Base-by-base conservation (phyloP, 1,139 yeast genomes). In the Blastobotrys serpentis region DNA sequence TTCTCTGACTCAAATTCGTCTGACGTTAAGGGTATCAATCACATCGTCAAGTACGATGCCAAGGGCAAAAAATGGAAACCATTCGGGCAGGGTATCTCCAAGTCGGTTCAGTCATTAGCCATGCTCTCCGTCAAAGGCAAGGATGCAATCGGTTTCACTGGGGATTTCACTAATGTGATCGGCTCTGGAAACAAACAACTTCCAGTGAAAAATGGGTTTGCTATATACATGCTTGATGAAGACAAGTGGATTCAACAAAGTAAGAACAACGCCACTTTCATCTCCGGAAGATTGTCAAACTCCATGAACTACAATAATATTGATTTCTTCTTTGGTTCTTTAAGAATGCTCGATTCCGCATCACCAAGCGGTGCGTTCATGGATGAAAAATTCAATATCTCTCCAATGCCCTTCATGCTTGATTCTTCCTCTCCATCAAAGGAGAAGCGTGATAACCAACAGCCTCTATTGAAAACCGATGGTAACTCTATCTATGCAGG, bases 141-240 rank as follows among this genome's bases (percentile, higher is more conserved):
- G 66, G 74, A 72, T 65, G 64, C 61, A 10, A 41, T 66, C 26
- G 74, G 68, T 13, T 59, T 78, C 46, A 64, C 74, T 33, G 64
- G 70, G 1, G 50, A 55, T 18, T 36, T 36, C 13, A 7, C 40
- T n/a, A 36, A 36, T 36, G 40, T 36, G 5, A 4, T 36, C 23
- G 14, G 16, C 14, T 36, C 40, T 5, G 40, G 19, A 4, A 18
- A 36, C 14, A 17, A 53, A 52, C 5, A 42, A 22, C 50, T 49
- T 13, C 13, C 43, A 13, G 29, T 44, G 5, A 55, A 43, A 3
- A 44, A 47, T 21, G 65, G 64, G 3, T 56, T 63, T 29, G 64
- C 63, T 17, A 25, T 66, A n/a, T 66, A 66, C 65, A 50, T 64
- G 6, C 51, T 52, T 4, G 42, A 50, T 18, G 61, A 59, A 33